Conservation (phyloP, 305 asterid species). For the Coffea humblotiana region DNA sequence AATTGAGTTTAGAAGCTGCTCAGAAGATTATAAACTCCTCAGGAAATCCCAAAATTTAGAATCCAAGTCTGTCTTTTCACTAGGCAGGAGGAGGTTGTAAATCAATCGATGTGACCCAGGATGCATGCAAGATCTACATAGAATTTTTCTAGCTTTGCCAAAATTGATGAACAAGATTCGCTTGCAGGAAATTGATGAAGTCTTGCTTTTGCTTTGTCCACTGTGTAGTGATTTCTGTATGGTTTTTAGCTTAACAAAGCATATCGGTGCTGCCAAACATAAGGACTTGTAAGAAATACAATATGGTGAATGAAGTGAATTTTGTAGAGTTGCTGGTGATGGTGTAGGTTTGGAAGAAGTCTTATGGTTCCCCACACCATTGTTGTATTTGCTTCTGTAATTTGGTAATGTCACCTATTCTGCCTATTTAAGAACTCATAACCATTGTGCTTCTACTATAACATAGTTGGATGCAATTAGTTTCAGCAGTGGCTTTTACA, state of each 20-base stretch:
- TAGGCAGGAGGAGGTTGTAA: neutral
- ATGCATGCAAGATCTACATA: neutral
- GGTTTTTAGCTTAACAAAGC: neutral
- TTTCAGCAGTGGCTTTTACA: no score
- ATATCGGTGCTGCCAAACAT: neutral
- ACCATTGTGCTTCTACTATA: neutral
- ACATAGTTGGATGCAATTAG: no score
- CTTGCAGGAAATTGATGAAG: neutral
- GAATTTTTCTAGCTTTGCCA: neutral
- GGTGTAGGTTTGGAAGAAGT: no score
- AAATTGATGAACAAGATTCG: neutral
- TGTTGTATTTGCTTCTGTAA: no score
- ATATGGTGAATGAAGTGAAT: neutral
- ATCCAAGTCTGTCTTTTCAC: neutral
- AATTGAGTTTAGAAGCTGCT: conserved; percentile 69
- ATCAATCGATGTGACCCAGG: neutral
- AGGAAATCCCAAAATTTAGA: conserved; percentile 1
- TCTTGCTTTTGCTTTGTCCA: neutral
- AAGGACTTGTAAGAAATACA: neutral
- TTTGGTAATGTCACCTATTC: no score
- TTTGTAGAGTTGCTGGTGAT: neutral
- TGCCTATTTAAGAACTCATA: no score
- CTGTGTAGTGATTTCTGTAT: neutral
- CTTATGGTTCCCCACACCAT: no score
- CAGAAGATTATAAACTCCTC: conserved; percentile 42